Base-by-base conservation (phyloP, 768 basidiomycete genomes). In the Suillus plorans region DNA sequence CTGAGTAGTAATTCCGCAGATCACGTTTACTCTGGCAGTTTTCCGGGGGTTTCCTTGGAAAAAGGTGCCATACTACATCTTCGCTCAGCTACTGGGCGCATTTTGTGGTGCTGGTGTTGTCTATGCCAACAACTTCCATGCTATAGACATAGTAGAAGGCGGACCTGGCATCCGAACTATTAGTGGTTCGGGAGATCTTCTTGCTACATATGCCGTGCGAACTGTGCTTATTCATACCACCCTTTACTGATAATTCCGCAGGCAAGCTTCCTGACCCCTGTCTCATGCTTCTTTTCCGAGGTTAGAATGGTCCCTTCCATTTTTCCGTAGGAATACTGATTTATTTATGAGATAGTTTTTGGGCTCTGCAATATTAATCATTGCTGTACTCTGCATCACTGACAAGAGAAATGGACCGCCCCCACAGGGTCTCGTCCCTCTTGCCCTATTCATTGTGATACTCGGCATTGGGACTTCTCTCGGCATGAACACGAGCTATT, bases 11-110 rank as follows among this genome's bases (percentile, higher is more conserved):
- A 34, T 47, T n/a, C 10, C 5, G 37, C 28, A 89, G 88, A 81
- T 93, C 31, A 94, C 92, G 20, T 75, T 94, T 59, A 82, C 86
- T 16, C 70, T 92, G 53, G 90, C 89, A 5, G 79, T 85, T 3
- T 86, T 87, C 74, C 86, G 92, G 67, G 82, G 81, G 55, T 93
- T 94, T 75, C 90, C 92, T 0, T 90, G 90, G 89, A 82, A 81
- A 68, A 94, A 94, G 72, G 92, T 92, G 0, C 92, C 92, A 0
- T 81, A 69, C 25, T 92, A 87, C 72, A 83, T 90, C 55, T 70
- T 86, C 58, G 83, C 87, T 0, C 90, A 91, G 72, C 64, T 88
- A 22, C 72, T 90, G 58, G 90, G 89, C 25, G 89, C 77, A 5
- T 68, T 89, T 41, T 79, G 82, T 53, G 90, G 88, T 20, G 84